These are phyloP conservation scores for Casuarina equisetifolia DNA, from an alignment of 306 rosid genomes.

Conservation along the genomic window DNA sequence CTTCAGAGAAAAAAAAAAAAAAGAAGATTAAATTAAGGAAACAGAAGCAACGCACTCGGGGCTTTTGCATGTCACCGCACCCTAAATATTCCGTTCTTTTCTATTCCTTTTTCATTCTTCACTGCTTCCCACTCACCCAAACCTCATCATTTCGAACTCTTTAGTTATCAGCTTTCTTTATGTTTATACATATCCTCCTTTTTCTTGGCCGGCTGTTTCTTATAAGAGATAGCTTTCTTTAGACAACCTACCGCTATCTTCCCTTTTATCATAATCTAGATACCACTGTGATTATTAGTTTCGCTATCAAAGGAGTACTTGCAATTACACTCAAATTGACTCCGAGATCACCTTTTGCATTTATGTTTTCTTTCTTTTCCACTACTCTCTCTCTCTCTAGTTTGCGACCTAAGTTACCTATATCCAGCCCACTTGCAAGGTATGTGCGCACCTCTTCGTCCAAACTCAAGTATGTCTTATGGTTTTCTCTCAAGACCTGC, in stretches of 20 bases:
- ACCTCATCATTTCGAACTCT: conserved; percentile 53
- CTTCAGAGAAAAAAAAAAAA: neutral
- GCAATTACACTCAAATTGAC: conserved; percentile 50
- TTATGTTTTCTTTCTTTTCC: conserved; percentile 9
- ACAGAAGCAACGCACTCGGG: conserved; percentile 22
- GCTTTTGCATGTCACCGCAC: conserved; percentile 58
- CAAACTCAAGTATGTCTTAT: neutral
- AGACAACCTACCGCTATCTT: conserved; percentile 29
- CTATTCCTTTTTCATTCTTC: conserved; percentile 25
- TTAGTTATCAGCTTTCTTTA: conserved; percentile 5
- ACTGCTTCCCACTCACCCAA: conserved; percentile 55
- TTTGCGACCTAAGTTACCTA: neutral
- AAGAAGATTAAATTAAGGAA: neutral
- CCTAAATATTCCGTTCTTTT: conserved; percentile 72
- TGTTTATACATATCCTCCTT: neutral
- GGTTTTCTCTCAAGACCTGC: neutral
- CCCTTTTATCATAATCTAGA: conserved; percentile 30
- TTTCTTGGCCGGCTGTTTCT: conserved; percentile 35
- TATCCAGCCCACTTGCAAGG: conserved; percentile 7
- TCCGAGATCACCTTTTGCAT: conserved; percentile 20
- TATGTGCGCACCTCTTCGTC: neutral
- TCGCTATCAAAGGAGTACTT: conserved; percentile 46
- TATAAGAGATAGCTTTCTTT: conserved; percentile 26
- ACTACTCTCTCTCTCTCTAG: conserved; percentile 7
- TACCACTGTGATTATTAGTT: conserved; percentile 25